Percentiles rank a stretch among this genome's conserved stretches.
phyloP scores from a whole-genome alignment of 2,329 filamentous ascomycete species.

The Malbranchea cinnamomea region DNA sequence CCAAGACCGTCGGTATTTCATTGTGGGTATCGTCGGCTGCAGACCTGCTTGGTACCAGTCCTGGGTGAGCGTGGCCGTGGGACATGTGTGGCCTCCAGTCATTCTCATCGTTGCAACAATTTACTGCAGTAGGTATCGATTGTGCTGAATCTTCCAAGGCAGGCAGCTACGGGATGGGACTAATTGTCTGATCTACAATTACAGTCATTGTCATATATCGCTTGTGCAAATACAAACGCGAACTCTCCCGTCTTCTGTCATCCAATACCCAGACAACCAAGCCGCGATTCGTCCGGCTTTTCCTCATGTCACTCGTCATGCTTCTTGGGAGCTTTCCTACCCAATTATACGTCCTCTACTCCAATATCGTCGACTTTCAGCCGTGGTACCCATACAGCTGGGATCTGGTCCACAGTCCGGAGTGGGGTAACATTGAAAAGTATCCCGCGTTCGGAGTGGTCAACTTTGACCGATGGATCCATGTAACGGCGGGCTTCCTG shows the following conservation, averaged over 20 bases:
- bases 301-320: constrained; percentile 37
- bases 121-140: constrained; percentile 47
- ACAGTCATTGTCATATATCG: constrained; percentile 45
- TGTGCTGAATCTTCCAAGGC: constrained; percentile 2
- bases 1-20: constrained; percentile 42
- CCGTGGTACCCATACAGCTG: constrained; percentile 37
- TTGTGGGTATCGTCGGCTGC: constrained; percentile 47
- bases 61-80: constrained; percentile 42
- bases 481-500: constrained; percentile 37
- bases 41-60: constrained; percentile 37
- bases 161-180: too few relatives aligned
- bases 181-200: constrained; percentile 7
- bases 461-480: constrained; percentile 43
- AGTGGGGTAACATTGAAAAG: constrained; percentile 36
- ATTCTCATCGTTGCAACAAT: constrained; percentile 38
- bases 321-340: constrained; percentile 40
- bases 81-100: constrained; percentile 41
- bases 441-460: constrained; percentile 31
- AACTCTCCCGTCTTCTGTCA: constrained; percentile 42
- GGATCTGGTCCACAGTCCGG: constrained; percentile 34
- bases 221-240: constrained; percentile 43
- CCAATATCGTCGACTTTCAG: constrained; percentile 22
- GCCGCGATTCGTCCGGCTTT: constrained; percentile 44
- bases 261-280: constrained; percentile 38
- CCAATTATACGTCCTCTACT: constrained; percentile 35